Evolutionary conservation across 2,329 filamentous ascomycete species (phyloP).

Genomic region (Cordyceps militaris): DNA sequence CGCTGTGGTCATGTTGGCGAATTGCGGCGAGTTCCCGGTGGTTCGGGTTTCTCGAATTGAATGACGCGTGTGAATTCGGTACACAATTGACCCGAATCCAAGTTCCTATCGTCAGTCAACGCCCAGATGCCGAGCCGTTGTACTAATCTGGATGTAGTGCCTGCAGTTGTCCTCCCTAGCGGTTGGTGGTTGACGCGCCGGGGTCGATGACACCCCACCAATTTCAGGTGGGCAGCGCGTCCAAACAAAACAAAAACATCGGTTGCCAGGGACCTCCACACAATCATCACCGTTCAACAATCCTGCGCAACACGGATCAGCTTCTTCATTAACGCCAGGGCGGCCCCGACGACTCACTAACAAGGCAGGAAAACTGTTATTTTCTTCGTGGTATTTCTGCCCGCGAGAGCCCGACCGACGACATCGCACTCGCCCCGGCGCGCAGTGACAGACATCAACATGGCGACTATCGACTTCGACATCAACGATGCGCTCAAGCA

Average conservation of each 20-base stretch:
- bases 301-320: neutral
- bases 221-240: slow-evolving; percentile 11
- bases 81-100: neutral
- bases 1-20: slow-evolving; percentile 19
- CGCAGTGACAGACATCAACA: slow-evolving; percentile 31
- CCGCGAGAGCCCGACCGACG: slow-evolving; percentile 6
- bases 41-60: neutral
- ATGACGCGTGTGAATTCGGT: slow-evolving; percentile 11
- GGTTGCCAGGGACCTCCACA: slow-evolving; percentile 20
- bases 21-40: slow-evolving; percentile 4
- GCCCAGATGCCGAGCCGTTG: neutral
- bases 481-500: slow-evolving; percentile 94
- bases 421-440: slow-evolving; percentile 17
- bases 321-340: neutral
- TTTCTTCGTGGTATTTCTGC: neutral
- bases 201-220: neutral
- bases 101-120: neutral
- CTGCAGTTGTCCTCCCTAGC: neutral
- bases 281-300: slow-evolving; percentile 6
- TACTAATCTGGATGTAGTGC: neutral
- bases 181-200: slow-evolving; percentile 3
- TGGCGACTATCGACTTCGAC: slow-evolving; percentile 81
- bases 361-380: neutral
- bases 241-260: slow-evolving; percentile 23
- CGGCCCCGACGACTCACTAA: neutral